These are phyloP conservation scores for Pachysandra terminalis DNA, from an alignment of 164 flowering plant species.

Conservation along the genomic window DNA sequence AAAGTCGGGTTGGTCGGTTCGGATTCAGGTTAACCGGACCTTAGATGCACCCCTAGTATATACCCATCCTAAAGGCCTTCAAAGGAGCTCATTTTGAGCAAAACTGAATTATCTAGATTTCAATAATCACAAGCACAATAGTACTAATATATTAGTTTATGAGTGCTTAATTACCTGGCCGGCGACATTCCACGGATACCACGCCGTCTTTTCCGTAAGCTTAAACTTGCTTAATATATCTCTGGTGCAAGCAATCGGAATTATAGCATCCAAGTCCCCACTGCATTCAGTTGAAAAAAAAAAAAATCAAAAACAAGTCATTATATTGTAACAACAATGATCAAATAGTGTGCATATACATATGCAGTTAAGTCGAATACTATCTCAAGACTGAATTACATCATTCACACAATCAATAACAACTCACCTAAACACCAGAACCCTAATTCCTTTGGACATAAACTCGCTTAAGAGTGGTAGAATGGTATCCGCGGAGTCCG, in stretches of 20 bases:
- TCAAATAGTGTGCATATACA: no score
- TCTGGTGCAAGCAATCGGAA: slow-evolving; percentile 71
- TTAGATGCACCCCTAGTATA: no score
- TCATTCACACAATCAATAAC: not conserved
- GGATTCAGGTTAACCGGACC: no score
- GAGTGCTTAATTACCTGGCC: slow-evolving; percentile 2
- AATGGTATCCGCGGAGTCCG: slow-evolving; percentile 38
- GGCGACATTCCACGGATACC: slow-evolving; percentile 77
- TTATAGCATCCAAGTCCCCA: slow-evolving; percentile 70
- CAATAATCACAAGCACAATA: no score
- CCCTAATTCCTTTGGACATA: slow-evolving; percentile 46
- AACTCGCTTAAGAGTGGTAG: slow-evolving; percentile 52
- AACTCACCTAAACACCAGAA: slow-evolving; percentile 68
- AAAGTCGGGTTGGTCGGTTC: no score
- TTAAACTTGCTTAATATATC: slow-evolving; percentile 46
- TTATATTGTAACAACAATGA: no score
- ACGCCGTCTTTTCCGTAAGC: slow-evolving; percentile 36
- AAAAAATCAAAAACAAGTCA: not conserved
- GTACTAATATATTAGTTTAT: no score
- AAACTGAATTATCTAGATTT: no score
- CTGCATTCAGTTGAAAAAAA: slow-evolving; percentile 30
- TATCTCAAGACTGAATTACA: no score
- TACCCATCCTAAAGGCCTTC: no score
- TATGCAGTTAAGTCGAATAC: no score
- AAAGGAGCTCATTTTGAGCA: no score